Evolutionary conservation across 495 filamentous ascomycete species (phyloP).

Genomic region (Corynascus novoguineensis): DNA sequence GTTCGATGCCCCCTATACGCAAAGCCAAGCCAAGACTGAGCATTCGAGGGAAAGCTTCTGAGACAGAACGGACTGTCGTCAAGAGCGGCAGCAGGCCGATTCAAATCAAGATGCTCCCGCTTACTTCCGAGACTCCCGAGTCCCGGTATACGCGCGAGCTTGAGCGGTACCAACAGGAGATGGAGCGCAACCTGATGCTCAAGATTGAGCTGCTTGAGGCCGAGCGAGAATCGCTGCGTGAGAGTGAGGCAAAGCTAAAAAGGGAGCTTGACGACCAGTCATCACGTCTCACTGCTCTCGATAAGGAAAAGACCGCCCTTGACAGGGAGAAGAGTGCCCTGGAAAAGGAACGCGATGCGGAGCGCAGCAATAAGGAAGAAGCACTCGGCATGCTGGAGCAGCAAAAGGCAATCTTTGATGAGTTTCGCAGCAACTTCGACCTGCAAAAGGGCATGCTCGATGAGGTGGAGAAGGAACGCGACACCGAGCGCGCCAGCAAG

Average conservation of each 20-base stretch:
- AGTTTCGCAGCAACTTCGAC: slow-evolving; percentile 39
- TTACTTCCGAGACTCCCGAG: slow-evolving; percentile 11
- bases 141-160: slow-evolving; percentile 17
- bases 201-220: slow-evolving; percentile 41
- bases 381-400: slow-evolving; percentile 28
- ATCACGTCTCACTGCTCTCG: slow-evolving; percentile 3
- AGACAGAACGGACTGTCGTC: slow-evolving; percentile 21
- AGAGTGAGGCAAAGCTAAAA: slow-evolving; percentile 29
- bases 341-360: slow-evolving; percentile 31
- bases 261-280: slow-evolving; percentile 32
- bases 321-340: slow-evolving; percentile 20
- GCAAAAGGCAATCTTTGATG: slow-evolving; percentile 39
- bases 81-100: slow-evolving; percentile 31
- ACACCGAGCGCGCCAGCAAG: slow-evolving; percentile 22
- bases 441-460: slow-evolving; percentile 34
- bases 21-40: slow-evolving; percentile 33
- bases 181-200: slow-evolving; percentile 32
- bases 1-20: slow-evolving; percentile 19
- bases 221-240: slow-evolving; percentile 35
- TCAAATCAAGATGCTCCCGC: slow-evolving; percentile 28
- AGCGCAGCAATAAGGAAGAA: slow-evolving; percentile 22
- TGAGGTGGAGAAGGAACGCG: slow-evolving; percentile 30
- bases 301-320: slow-evolving; percentile 15
- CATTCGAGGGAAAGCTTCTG: slow-evolving; percentile 24
- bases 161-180: slow-evolving; percentile 18